A percentile compares a stretch with the other conserved stretches of the same genome.
phyloP scores from a whole-genome alignment of 2,329 filamentous ascomycete genomes.

The Verticillium zaregamsianum region DNA sequence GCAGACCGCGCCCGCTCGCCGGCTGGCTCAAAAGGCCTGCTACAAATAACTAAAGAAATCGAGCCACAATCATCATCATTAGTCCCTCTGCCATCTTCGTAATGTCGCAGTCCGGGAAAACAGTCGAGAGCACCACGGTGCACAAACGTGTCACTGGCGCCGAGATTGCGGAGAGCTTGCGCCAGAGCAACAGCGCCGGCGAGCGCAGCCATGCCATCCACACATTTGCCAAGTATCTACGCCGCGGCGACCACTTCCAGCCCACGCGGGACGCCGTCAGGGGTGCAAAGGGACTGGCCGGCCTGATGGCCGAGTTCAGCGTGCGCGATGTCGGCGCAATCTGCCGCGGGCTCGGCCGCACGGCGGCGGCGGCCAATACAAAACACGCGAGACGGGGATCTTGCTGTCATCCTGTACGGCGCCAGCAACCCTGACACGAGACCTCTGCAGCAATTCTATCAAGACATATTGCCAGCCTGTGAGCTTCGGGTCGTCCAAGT shows the following conservation, averaged over 20 bases:
- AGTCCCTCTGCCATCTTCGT: not conserved
- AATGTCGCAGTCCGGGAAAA: not conserved
- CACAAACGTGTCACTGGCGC: not conserved
- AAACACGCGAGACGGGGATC: slow-evolving; percentile 17
- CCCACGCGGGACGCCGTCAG: slow-evolving; percentile 17
- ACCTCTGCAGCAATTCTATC: slow-evolving; percentile 16
- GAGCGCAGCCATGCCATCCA: slow-evolving; percentile 14
- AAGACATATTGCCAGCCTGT: slow-evolving; percentile 20
- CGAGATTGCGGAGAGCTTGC: slow-evolving; percentile 2
- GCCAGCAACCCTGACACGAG: slow-evolving; percentile 11
- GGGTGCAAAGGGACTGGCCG: slow-evolving; percentile 15
- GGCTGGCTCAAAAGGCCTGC: no score
- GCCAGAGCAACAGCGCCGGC: slow-evolving; percentile 13
- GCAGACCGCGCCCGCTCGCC: no score
- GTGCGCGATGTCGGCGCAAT: slow-evolving; percentile 14
- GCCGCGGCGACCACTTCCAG: slow-evolving; percentile 16
- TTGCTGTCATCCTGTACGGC: slow-evolving; percentile 14
- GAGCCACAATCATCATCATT: no score
- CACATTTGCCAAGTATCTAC: slow-evolving; percentile 15
- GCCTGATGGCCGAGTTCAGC: slow-evolving; percentile 20
- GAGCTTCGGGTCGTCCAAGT: slow-evolving; percentile 11
- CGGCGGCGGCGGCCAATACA: slow-evolving; percentile 14
- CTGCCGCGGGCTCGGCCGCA: slow-evolving; percentile 16
- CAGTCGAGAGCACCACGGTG: not conserved
- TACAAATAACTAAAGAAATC: no score